Base-by-base conservation (phyloP, 768 basidiomycete species). In the Lepiota venenata region DNA sequence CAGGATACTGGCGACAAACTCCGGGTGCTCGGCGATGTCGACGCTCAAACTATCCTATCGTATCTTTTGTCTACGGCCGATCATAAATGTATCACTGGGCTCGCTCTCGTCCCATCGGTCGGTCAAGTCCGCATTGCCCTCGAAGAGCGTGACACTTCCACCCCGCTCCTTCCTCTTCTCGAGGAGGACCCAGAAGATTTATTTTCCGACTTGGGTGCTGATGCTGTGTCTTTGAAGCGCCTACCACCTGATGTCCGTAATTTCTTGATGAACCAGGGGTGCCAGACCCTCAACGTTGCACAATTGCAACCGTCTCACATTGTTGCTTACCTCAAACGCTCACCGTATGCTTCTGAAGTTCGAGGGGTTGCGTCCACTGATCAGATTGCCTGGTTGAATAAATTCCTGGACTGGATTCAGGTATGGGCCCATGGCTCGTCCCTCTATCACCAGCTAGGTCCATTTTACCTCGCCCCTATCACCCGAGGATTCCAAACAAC, bases 351-450 rank as follows among this genome's bases (percentile, higher is more conserved):
- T 9, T 36, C 15, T 12, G 39, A 22, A 16, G 27, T 38, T 7
- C 11, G 32, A 12, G 32, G 32, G 10, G 14, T 4, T 2, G 53
- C 40, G 20, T 56, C 56, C 7, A 56, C 63, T 43, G 56, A 60
- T 14, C 47, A 39, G 2, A 53, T 73, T 10, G 41, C 50, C 4
- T 78, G 74, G 74, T 52, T 78, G n/a, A 61, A 66, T 2, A 46
- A 53, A 2, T 80, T 79, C 56, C 80, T 78, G 80, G 37, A 50
- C 1, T 80, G 78, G 80, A 46, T 74, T 45, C 60, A 56, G 2
- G 53, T 36, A 0, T 75, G 68, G 65, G 15, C 43, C 0, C 49
- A 45, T 15, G 60, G 55, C 15, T 55, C 57, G 2, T 52, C 59
- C n/a, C 35, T 47, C 46, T 35, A 8, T 20, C n/a, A 41, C 16